A percentile compares a stretch with the other conserved stretches of the same genome.
phyloP scores from a whole-genome alignment of 441 rosid species.

The Gossypium trilobum region DNA sequence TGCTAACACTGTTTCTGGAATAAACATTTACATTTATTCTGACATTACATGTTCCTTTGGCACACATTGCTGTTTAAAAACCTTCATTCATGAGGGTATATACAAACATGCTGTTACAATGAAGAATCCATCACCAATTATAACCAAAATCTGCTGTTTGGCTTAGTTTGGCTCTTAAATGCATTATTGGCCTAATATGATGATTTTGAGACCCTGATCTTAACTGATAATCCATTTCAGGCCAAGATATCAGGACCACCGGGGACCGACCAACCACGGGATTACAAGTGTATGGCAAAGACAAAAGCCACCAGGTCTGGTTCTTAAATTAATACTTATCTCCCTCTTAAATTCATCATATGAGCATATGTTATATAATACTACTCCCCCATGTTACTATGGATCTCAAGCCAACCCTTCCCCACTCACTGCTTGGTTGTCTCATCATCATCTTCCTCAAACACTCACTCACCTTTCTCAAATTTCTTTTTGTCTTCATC shows the following conservation, averaged over 20 bases:
- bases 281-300: conserved; percentile 26
- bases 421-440: conserved; percentile 35
- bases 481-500: conserved; percentile 36
- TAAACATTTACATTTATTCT: not conserved
- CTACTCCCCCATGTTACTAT: conserved; percentile 27
- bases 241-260: conserved; percentile 11
- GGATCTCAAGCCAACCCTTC: conserved; percentile 36
- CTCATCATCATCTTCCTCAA: conserved; percentile 24
- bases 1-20: conserved; percentile 9
- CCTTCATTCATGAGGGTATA: no score
- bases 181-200: not conserved
- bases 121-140: not conserved
- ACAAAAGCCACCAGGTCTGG: conserved; percentile 24
- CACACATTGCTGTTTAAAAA: no score
- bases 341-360: conserved; percentile 29
- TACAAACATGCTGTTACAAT: not conserved
- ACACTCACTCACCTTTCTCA: conserved; percentile 20
- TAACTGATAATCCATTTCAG: not conserved
- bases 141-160: not conserved
- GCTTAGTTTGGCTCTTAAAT: not conserved
- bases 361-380: conserved; percentile 28
- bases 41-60: not conserved
- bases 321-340: conserved; percentile 11
- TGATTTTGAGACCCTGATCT: not conserved
- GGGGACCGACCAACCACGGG: not conserved